Evolutionary conservation across 768 basidiomycete species (phyloP), one percentile per base, ranked within the genome.

Genomic region (Leucocoprinus leucothites): DNA sequence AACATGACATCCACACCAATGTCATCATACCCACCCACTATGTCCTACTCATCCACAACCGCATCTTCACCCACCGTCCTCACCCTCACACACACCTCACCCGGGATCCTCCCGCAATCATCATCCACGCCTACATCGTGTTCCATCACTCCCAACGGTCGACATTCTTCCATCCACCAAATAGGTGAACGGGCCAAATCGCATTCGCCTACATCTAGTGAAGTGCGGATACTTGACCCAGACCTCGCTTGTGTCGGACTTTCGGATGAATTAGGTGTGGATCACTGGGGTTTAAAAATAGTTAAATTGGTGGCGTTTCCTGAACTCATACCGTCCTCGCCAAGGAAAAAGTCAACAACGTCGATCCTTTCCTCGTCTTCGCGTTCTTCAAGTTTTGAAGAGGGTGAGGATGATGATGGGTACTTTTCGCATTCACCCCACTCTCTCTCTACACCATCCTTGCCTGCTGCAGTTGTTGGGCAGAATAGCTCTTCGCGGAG

Each of bases 161-260:
- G 24, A 6, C 1, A 28, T 4, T 8, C 16, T n/a, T 18, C 26
- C 28, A 9, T 59, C 66, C 7, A 60, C 67, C 9, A 38, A 3
- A 6, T 38, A n/a, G 24, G 14, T 4, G 54, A 49, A 28, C 65
- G 66, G 13, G 60, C 57, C 26, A 76, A 77, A 61, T 81, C 79
- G 2, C 77, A 73, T 57, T 85, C 82, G 2, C 83, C 84, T 1
- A 74, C 80, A 2, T 73, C 75, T 31, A 77, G 77, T 48, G 79
- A 86, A 57, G 87, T 91, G 16, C 73, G 73, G 42, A 68, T 89
- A 9, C 76, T 91, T 3, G 68, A 79, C n/a, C 80, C 87, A 26
- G 87, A 89, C 62, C 77, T 91, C 28, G 82, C 86, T 8, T 91
- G 87, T 61, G 86, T 91, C 31, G 89, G 89, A 1, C 73, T 91